Percentiles rank a stretch among this genome's conserved stretches.
phyloP scores from a whole-genome alignment of 352 stramenopile species.

The Phytopythium chamaehyphon region DNA sequence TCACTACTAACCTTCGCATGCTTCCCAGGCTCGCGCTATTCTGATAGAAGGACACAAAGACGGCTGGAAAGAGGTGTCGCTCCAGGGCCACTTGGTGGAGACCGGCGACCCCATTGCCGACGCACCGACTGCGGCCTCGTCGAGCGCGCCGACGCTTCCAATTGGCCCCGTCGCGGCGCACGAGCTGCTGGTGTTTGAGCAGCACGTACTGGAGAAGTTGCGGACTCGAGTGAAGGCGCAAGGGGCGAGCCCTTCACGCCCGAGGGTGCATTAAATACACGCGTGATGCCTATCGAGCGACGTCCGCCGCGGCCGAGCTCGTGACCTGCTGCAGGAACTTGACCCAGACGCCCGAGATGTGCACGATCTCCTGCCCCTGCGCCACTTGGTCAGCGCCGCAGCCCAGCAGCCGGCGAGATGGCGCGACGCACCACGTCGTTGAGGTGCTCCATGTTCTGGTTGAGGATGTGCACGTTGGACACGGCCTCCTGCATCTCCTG shows the following conservation, averaged over 20 bases:
- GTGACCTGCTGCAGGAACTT: constrained; percentile 61
- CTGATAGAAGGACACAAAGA: constrained; percentile 67
- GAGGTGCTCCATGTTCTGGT: constrained; percentile 76
- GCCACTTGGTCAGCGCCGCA: not conserved
- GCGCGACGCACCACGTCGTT: constrained; percentile 62
- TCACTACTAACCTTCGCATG: not conserved
- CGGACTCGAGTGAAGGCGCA: constrained; percentile 33
- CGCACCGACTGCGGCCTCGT: not conserved
- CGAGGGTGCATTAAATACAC: constrained; percentile 10
- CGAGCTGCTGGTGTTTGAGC: constrained; percentile 54
- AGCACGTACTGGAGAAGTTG: constrained; percentile 45
- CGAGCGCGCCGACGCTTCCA: constrained; percentile 25
- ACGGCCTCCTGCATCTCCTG: constrained; percentile 77
- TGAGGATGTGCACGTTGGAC: constrained; percentile 79
- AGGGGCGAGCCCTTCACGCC: too few relatives aligned
- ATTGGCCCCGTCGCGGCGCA: constrained; percentile 41
- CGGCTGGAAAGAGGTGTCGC: constrained; percentile 64
- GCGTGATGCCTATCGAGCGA: constrained; percentile 16
- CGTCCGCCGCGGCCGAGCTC: constrained; percentile 20
- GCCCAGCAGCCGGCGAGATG: too few relatives aligned
- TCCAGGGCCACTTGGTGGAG: constrained; percentile 73
- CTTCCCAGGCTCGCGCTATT: constrained; percentile 40
- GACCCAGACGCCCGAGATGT: constrained; percentile 71
- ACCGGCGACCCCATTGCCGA: constrained; percentile 31
- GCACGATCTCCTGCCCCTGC: constrained; percentile 68